Evolutionary conservation across 805 yeast species (phyloP), one percentile per base, ranked within the genome.

Genomic region (Phaffomyces thermotolerans): DNA sequence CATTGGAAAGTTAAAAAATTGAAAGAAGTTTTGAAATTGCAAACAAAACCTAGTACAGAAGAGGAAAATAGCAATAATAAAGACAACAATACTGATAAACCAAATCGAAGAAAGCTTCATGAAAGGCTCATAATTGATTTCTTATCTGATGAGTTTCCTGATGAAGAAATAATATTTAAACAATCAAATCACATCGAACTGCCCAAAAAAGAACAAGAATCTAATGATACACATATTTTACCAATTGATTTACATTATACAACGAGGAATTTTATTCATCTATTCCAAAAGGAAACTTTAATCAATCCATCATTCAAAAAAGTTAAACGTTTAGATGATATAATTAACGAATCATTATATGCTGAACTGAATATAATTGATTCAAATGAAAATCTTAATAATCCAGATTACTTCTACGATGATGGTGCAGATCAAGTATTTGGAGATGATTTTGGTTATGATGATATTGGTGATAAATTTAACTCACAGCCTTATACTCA

Each of bases 1-100:
- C 93, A 87, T 64, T 91, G 97, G 97, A 84, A 83, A 62, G 82
- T 91, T 20, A 67, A 73, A 31, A 75, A 77, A 24, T 60, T 82
- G 36, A 81, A 77, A 54, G 51, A 36, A 17, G n/a, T 29, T 3
- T 34, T 67, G 67, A 52, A 49, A 17, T n/a, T 43, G 4, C 29
- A 27, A 27, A 27, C 29, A 9, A 31, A 42, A 14, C 22, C 36
- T 42, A 45, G n/a, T 6, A 17, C 31, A 10, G 4, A 20, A 12
- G 32, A 37, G 15, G 30, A 29, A 7, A 31, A 15, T n/a, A 17
- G 15, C 18, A 20, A 31, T 9, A n/a, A 15, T 9, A 13, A 27
- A 10, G 36, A 35, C 2, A 37, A 24, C 13, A 27, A 35, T n/a
- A 37, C 10, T 12, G 42, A 22, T 6, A 34, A 35, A n/a, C 43